Evolutionary conservation across 768 basidiomycete species (phyloP).

Genomic region (Tephrocybe sp.): DNA sequence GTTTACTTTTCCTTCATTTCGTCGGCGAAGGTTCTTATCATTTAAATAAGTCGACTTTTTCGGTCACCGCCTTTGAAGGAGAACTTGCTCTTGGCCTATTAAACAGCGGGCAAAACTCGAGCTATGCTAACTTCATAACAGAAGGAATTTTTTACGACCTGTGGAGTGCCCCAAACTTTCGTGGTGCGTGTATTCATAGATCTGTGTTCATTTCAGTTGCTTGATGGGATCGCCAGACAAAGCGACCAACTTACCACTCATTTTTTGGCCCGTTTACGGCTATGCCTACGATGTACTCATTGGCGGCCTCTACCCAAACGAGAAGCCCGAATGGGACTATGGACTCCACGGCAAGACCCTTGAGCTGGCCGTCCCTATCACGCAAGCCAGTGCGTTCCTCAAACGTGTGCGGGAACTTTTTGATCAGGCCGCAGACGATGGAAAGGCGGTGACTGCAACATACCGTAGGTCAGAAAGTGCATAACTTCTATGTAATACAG

Average conservation of each 20-base stretch:
- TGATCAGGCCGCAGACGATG: conserved; percentile 31
- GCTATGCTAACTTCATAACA: conserved; percentile 30
- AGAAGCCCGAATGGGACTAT: conserved; percentile 35
- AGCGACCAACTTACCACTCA: conserved; percentile 25
- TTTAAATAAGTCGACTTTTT: conserved; percentile 31
- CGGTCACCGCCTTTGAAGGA: conserved; percentile 30
- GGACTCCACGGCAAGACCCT: conserved; percentile 33
- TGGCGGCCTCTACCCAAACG: conserved; percentile 33
- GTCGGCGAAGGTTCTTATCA: background rate
- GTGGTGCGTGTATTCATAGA: conserved; percentile 18
- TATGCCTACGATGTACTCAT: conserved; percentile 39
- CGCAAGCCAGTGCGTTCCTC: conserved; percentile 29
- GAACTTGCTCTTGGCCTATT: conserved; percentile 27
- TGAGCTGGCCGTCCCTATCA: conserved; percentile 34
- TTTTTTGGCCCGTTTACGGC: conserved; percentile 35
- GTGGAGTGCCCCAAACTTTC: conserved; percentile 35
- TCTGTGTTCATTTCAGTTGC: background rate
- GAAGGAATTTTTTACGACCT: conserved; percentile 31
- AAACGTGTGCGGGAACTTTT: conserved; percentile 32
- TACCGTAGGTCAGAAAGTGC: conserved; percentile 27
- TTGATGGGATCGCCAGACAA: conserved; percentile 28
- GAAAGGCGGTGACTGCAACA: conserved; percentile 35
- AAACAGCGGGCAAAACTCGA: conserved; percentile 32
- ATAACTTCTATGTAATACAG: background rate
- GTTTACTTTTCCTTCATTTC: conserved; percentile 13